These are phyloP conservation scores for Tulasnella sp. DNA, from an alignment of 768 basidiomycete species.

Conservation along the genomic window DNA sequence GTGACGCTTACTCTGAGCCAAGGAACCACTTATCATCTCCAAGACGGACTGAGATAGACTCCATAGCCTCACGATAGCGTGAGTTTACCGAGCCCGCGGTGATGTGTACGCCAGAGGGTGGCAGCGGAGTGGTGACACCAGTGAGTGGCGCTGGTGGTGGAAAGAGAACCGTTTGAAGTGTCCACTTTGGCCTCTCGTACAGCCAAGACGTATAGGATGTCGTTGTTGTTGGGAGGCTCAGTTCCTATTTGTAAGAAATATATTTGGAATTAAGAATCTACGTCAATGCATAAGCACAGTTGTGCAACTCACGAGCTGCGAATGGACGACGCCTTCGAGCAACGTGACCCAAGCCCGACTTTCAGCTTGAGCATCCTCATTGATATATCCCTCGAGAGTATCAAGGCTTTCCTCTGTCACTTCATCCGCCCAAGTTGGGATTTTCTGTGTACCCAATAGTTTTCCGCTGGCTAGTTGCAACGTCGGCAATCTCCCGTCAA, in stretches of 20 bases:
- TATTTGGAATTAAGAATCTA: no score
- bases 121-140: slow-evolving; percentile 55
- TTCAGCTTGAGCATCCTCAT: slow-evolving; percentile 52
- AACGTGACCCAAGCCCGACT: slow-evolving; percentile 75
- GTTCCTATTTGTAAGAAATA: slow-evolving; percentile 30
- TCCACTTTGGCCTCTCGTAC: not conserved
- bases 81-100: slow-evolving; percentile 35
- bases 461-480: slow-evolving; percentile 48
- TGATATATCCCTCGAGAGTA: slow-evolving; percentile 54
- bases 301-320: slow-evolving; percentile 48
- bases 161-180: slow-evolving; percentile 42
- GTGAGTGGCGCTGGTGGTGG: slow-evolving; percentile 63
- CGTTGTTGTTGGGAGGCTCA: slow-evolving; percentile 29
- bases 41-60: slow-evolving; percentile 62
- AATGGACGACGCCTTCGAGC: slow-evolving; percentile 66
- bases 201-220: not conserved
- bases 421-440: slow-evolving; percentile 63
- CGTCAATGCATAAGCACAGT: not conserved
- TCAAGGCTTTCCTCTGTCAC: slow-evolving; percentile 18
- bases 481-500: slow-evolving; percentile 59
- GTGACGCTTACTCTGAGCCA: slow-evolving; percentile 46
- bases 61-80: slow-evolving; percentile 57
- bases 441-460: slow-evolving; percentile 53
- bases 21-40: slow-evolving; percentile 76
- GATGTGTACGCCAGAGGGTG: slow-evolving; percentile 49